Conservation (phyloP, 139 green algal genomes). For the Pycnococcus provasolii region DNA sequence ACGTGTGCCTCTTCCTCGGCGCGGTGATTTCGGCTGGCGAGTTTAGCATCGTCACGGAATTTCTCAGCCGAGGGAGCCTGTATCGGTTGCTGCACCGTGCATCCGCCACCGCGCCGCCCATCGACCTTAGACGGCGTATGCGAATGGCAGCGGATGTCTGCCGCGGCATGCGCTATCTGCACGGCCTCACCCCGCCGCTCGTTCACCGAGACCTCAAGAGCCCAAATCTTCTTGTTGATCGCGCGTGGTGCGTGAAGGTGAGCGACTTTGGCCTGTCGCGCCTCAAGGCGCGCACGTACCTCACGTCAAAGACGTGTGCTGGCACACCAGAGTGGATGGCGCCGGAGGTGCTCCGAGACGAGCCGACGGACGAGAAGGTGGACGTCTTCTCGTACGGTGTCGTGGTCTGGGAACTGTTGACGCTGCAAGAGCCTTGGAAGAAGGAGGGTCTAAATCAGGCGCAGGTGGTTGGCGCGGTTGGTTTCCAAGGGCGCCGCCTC, state of each 20-base stretch:
- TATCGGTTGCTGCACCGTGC: conserved; percentile 49
- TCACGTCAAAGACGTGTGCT: conserved; percentile 36
- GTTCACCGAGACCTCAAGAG: conserved; percentile 77
- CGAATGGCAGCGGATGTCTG: conserved; percentile 72
- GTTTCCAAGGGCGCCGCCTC: conserved; percentile 38
- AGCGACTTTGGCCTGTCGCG: conserved; percentile 78
- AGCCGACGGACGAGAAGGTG: conserved; percentile 65
- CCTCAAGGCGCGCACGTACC: conserved; percentile 44
- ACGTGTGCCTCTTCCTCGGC: conserved; percentile 27
- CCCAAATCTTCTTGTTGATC: conserved; percentile 63
- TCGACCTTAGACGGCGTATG: conserved; percentile 37
- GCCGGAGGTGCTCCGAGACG: conserved; percentile 43
- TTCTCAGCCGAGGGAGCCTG: conserved; percentile 47
- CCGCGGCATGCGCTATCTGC: conserved; percentile 54
- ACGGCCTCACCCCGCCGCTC: conserved; percentile 59
- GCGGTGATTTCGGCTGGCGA: conserved; percentile 31
- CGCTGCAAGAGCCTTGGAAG: conserved; percentile 67
- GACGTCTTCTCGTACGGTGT: conserved; percentile 78
- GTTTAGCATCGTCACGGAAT: conserved; percentile 69
- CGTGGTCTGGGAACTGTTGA: conserved; percentile 85
- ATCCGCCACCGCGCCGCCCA: conserved; percentile 1
- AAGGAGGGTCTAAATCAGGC: conserved; percentile 48
- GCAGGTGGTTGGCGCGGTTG: conserved; percentile 78
- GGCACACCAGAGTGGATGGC: conserved; percentile 93
- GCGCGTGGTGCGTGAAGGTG: conserved; percentile 79